Percentiles rank a stretch among this genome's conserved stretches.
Conservation (phyloP, 2,329 filamentous ascomycete genomes). For the Scopulariopsis brevicaulis region DNA sequence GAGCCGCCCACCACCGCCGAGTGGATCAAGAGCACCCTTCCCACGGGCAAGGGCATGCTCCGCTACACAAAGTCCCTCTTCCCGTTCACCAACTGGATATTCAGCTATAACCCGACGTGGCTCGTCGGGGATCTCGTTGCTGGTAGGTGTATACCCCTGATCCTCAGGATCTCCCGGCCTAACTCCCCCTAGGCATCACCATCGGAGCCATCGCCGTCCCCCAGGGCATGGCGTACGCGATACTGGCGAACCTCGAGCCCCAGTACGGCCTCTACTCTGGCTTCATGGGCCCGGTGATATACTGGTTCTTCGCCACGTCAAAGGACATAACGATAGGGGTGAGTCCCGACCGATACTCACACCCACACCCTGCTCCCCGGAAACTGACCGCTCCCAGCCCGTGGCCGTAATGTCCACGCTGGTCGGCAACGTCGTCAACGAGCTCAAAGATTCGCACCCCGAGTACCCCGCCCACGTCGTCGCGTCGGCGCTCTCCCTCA, state of each 20-base stretch:
- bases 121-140: conserved; percentile 80
- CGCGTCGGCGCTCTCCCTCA: conserved; percentile 67
- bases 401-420: conserved; percentile 94
- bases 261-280: conserved; percentile 55
- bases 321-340: conserved; percentile 97
- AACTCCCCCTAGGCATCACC: conserved; percentile 19
- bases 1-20: conserved; percentile 65
- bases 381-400: conserved; percentile 38
- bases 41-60: conserved; percentile 38
- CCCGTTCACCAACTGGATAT: conserved; percentile 84
- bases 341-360: conserved; percentile 23
- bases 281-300: conserved; percentile 88
- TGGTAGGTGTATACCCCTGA: conserved; percentile 20
- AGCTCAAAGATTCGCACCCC: conserved; percentile 45
- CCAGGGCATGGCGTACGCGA: conserved; percentile 41
- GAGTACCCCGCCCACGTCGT: conserved; percentile 52
- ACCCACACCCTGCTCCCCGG: not conserved
- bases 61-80: conserved; percentile 65
- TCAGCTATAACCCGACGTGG: conserved; percentile 83
- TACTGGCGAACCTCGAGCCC: conserved; percentile 32
- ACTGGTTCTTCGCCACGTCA: conserved; percentile 97
- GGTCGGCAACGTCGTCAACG: conserved; percentile 67
- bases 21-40: conserved; percentile 56
- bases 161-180: not conserved
- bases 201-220: conserved; percentile 43